Base-by-base conservation (phyloP, 2,329 filamentous ascomycete species). In the Pyricularia grisea region DNA sequence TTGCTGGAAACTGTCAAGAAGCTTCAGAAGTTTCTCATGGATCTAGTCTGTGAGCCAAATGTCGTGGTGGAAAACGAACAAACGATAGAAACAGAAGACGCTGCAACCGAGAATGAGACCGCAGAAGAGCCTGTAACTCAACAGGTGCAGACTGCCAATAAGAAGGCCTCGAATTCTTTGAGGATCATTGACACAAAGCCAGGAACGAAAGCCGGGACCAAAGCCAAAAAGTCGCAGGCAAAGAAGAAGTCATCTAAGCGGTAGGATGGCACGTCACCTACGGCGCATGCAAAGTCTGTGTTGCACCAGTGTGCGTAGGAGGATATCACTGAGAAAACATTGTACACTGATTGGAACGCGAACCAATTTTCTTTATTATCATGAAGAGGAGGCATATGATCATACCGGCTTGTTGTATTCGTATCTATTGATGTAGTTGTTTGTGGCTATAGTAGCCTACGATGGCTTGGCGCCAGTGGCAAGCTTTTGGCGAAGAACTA, bases 401-500 rank as follows among this genome's bases (percentile, higher is more conserved):
- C 12, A 4, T 14, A 61, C 2, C 5, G 1, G 60, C 25, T 28
- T 20, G 6, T 63, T 28, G 25, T 20, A 20, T 28, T 20, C 23
- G 25, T 30, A 6, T 27, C 4, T 28, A 20, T 11, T 9, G 25
- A 63, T 14, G 27, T 14, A 9, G 14, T 10, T 30, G 7, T 63
- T 28, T 63, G 27, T 63, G 27, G 11, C 12, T 17, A 12, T 14
- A 20, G 60, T 63, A 28, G 12, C 28, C 60, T 63, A 63, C 9
- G 66, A 67, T 12, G 66, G 42, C 31, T 58, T 67, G 42, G 42
- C 25, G 25, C 20, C 30, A 25, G 36, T 71, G 20, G 75, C 78
- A 68, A 78, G 76, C 68, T 80, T 80, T 73, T 78, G 78, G 67
- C 79, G 74, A 64, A 81, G 73, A 33, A 80, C 81, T 82, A 70